phyloP scores from a whole-genome alignment of 1,139 yeast genomes.

The Magnusiomyces ingens region DNA sequence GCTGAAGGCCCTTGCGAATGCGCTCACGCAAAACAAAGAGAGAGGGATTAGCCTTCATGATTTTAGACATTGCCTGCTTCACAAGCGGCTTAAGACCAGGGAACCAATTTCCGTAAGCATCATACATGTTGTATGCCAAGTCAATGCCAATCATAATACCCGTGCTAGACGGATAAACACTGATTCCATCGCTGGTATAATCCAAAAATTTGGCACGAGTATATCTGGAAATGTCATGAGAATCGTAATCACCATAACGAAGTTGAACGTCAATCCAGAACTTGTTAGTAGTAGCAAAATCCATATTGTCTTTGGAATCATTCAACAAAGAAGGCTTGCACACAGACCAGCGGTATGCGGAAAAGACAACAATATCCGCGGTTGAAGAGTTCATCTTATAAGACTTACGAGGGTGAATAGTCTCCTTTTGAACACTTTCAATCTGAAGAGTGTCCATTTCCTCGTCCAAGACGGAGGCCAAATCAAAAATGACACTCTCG shows the following conservation, averaged over 20 bases:
- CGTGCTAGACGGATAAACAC: constrained; percentile 87
- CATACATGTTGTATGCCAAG: constrained; percentile 91
- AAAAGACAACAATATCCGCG: constrained; percentile 78
- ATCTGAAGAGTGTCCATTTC: constrained; percentile 79
- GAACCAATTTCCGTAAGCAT: constrained; percentile 96
- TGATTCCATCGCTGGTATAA: constrained; percentile 80
- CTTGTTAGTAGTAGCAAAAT: constrained; percentile 50
- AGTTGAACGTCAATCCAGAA: constrained; percentile 95
- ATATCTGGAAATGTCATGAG: constrained; percentile 92
- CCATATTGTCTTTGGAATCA: constrained; percentile 35
- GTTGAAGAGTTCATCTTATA: constrained; percentile 95
- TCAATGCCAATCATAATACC: constrained; percentile 90
- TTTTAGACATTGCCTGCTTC: constrained; percentile 88
- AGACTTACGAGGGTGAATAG: constrained; percentile 95
- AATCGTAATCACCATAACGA: constrained; percentile 94
- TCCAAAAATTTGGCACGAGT: constrained; percentile 90
- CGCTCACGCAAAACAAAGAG: constrained; percentile 86
- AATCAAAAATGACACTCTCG: constrained; percentile 87
- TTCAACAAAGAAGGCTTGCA: constrained; percentile 75
- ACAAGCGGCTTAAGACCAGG: constrained; percentile 86
- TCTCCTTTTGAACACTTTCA: constrained; percentile 81
- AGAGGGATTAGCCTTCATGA: constrained; percentile 95
- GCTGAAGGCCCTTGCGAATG: constrained; percentile 85
- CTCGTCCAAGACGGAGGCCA: constrained; percentile 86
- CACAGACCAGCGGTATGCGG: constrained; percentile 78